phyloP scores from a whole-genome alignment of 352 stramenopile genomes.

The Phytophthora europaea region DNA sequence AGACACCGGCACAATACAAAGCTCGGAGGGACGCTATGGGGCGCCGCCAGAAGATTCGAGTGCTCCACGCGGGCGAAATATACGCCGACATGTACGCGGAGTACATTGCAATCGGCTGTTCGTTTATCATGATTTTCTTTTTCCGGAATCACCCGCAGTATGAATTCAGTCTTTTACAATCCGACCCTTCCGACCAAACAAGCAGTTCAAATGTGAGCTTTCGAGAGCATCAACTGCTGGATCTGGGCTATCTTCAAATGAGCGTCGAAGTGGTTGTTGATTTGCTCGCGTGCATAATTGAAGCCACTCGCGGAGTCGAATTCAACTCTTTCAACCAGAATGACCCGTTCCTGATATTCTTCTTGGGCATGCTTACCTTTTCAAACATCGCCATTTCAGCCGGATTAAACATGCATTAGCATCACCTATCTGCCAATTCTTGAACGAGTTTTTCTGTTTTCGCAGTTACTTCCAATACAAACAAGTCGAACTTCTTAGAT shows the following conservation, averaged over 20 bases:
- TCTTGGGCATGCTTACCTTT: conserved; percentile 20
- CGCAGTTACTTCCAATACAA: too few species aligned
- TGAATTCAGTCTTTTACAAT: background rate
- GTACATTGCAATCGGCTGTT: conserved; percentile 53
- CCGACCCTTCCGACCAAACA: background rate
- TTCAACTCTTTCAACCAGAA: conserved; percentile 10
- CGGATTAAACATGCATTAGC: conserved; percentile 11
- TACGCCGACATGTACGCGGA: conserved; percentile 55
- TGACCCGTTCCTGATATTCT: conserved; percentile 39
- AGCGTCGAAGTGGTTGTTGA: conserved; percentile 29
- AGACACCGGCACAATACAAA: conserved; percentile 12
- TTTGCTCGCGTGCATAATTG: conserved; percentile 28
- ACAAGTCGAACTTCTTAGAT: too few species aligned
- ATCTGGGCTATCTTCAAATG: conserved; percentile 21
- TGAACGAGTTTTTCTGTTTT: too few species aligned
- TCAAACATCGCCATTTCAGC: conserved; percentile 21
- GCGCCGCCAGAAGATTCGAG: conserved; percentile 13
- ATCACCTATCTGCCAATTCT: background rate
- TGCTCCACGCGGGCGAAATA: conserved; percentile 39
- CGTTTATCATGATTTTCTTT: conserved; percentile 42
- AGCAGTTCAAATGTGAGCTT: background rate
- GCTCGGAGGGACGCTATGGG: conserved; percentile 6
- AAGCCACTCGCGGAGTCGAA: conserved; percentile 24
- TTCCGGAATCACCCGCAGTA: conserved; percentile 47
- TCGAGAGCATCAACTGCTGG: background rate